A percentile compares a stretch with the other conserved stretches of the same genome.
phyloP scores from a whole-genome alignment of 73 alveolate species.

The Tetrahymena thermophila region DNA sequence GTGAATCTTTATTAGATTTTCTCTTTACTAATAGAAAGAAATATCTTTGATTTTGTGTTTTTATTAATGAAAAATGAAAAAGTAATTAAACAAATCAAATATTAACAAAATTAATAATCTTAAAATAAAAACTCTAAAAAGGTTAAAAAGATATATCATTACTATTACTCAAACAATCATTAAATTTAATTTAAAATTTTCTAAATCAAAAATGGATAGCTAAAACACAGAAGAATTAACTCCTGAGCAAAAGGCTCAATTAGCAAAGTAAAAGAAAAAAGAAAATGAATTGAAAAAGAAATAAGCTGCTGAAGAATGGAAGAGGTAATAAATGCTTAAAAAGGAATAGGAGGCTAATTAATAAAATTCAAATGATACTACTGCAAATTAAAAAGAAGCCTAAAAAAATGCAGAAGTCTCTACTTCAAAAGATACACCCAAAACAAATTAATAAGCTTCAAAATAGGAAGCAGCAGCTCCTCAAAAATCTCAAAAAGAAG shows the following conservation, averaged over 20 bases:
- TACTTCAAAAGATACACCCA: not conserved
- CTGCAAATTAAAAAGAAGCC: not conserved
- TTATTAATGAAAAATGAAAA: not conserved
- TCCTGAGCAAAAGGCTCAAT: not conserved
- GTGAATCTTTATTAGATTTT: not conserved
- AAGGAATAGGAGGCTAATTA: not conserved
- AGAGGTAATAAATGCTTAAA: not conserved
- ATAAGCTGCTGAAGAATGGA: constrained; percentile 1
- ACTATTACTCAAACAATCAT: not conserved
- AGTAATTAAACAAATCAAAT: not conserved
- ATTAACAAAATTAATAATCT: not conserved
- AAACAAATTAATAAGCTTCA: not conserved
- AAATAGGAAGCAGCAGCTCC: not conserved
- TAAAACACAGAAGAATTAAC: not conserved
- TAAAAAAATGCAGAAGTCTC: not conserved
- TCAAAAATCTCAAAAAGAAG: not conserved
- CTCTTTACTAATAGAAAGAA: not conserved
- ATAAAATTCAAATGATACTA: not conserved
- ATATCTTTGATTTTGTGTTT: not conserved
- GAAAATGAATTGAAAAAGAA: not conserved
- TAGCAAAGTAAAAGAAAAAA: not conserved
- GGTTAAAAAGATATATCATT: not conserved
- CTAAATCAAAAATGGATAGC: not conserved
- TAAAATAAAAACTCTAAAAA: not conserved
- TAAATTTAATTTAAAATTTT: not conserved